Percentiles rank a stretch among this genome's conserved stretches.
These are phyloP conservation scores for Hydnum rufescens DNA, from an alignment of 768 basidiomycete species.

Conservation along the genomic window DNA sequence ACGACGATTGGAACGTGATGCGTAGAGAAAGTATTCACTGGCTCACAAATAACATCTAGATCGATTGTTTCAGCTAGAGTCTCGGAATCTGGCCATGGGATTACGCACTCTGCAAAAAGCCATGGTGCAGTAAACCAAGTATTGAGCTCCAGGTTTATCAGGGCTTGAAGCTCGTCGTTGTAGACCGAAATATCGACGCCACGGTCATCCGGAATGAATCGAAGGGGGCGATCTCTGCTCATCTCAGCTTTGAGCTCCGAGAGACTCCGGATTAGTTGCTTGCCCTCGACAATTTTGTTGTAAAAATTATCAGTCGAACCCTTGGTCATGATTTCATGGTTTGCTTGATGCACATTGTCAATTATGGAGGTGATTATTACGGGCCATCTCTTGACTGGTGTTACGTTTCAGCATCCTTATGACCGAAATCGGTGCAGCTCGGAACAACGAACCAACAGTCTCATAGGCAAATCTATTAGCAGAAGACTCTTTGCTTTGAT, in stretches of 20 bases:
- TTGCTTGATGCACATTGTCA: constrained; percentile 49
- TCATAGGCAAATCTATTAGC: neutral
- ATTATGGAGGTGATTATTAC: constrained; percentile 67
- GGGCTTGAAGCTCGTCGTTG: constrained; percentile 45
- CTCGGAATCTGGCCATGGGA: constrained; percentile 2
- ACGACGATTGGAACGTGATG: neutral
- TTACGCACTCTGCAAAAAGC: constrained; percentile 81
- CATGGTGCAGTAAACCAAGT: constrained; percentile 90
- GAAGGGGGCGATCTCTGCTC: constrained; percentile 49
- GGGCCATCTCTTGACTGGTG: constrained; percentile 28
- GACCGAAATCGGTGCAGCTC: neutral
- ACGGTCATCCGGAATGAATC: constrained; percentile 49
- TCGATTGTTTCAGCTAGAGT: neutral
- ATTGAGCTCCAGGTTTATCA: constrained; percentile 28
- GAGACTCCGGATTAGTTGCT: constrained; percentile 49
- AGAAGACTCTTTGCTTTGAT: neutral
- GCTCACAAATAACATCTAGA: constrained; percentile 50
- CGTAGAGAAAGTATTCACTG: constrained; percentile 13
- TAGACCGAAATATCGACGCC: constrained; percentile 51
- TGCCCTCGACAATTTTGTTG: constrained; percentile 37
- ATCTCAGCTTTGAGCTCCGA: constrained; percentile 77
- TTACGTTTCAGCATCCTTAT: neutral
- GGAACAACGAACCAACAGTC: neutral
- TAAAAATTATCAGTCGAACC: constrained; percentile 6
- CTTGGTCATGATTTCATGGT: constrained; percentile 37